Evolutionary conservation across 257 asterid species (phyloP).

Genomic region (Solanum corneliomulleri): DNA sequence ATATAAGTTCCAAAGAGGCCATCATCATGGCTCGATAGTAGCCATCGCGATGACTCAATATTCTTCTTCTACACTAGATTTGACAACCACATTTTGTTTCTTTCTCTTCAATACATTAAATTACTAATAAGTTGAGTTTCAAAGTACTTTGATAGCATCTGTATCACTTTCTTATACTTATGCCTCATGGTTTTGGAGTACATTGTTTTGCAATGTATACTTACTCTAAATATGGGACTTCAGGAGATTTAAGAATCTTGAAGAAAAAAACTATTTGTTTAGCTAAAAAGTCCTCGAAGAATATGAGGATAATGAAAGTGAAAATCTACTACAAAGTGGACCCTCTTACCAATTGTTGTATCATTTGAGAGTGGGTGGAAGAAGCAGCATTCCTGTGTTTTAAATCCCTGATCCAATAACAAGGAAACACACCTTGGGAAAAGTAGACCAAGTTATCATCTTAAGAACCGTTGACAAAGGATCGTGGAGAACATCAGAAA

Average conservation of each 20-base stretch:
- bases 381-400: constrained; percentile 52
- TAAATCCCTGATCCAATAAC: constrained; percentile 76
- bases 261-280: background rate
- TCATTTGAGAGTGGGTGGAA: constrained; percentile 95
- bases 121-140: background rate
- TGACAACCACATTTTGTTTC: background rate
- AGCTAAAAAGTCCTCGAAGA: background rate
- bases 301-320: background rate
- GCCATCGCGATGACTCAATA: background rate
- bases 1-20: background rate
- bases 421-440: constrained; percentile 68
- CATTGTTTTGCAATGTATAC: background rate
- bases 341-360: constrained; percentile 52
- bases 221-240: background rate
- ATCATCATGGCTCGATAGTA: background rate
- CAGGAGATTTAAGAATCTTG: background rate
- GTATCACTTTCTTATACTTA: background rate
- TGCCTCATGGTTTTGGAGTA: background rate
- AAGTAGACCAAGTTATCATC: constrained; percentile 5
- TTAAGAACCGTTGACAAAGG: background rate
- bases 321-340: background rate
- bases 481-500: background rate
- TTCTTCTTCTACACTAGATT: background rate
- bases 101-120: background rate
- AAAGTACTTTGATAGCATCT: background rate